Evolutionary conservation across 495 filamentous ascomycete species (phyloP), one percentile per base, ranked within the genome.

Genomic region (Aspergillus homomorphus): DNA sequence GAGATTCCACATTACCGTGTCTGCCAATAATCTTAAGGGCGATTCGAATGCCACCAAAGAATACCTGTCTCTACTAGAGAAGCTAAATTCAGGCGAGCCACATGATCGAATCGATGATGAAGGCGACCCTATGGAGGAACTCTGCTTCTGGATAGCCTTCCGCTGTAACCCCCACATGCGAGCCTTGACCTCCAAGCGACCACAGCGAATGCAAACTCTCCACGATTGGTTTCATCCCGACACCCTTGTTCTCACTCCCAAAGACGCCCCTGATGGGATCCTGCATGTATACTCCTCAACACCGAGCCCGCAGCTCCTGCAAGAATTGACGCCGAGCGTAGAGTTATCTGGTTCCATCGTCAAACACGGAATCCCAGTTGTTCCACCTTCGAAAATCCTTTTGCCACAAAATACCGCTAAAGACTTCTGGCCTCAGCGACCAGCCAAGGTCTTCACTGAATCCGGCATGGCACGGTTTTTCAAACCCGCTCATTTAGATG

Each of bases 121-220:
- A 14, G 52, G 33, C 15, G 52, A 54, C 24, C 52, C 52, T 12
- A 54, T 54, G 52, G 52, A 54, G 23, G 19, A 54, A 5, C 9
- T 54, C 52, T 54, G 52, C 21, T 54, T 54, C 18, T 54, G 52
- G 52, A 54, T 54, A 3, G 28, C 52, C 9, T 45, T 12, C 41
- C 20, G 12, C 3, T 54, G 52, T 21, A 43, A 54, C 7, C 12
- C 30, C 7, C 9, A 5, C 28, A 54, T 54, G 52, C 4, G 24
- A 54, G 15, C 19, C 20, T 15, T 51, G 14, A 15, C 21, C 3
- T 51, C 48, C n/a, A 20, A 45, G 43, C 10, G 8, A 22, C 16
- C 3, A 3, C 48, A 19, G 2, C 48, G 24, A 23, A 23, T 51
- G 20, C 48, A 14, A 28, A 51, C 48, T 23, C 48, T 51, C 21